These are phyloP conservation scores for Talaromyces marneffei DNA, from an alignment of 2,329 filamentous ascomycete species.

Conservation along the genomic window DNA sequence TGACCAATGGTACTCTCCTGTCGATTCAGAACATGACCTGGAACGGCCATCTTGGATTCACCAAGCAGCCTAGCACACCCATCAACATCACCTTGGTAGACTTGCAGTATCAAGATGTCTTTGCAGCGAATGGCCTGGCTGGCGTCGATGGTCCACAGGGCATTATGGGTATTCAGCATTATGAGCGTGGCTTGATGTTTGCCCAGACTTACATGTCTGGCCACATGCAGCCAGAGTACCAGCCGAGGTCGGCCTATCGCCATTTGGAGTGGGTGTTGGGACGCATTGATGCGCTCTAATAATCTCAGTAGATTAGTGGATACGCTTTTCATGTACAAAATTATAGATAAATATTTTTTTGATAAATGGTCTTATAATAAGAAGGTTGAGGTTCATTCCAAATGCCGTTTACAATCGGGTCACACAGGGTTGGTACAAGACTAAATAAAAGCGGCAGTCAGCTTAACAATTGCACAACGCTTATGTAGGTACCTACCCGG, in stretches of 20 bases:
- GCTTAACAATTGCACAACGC: too few relatives aligned
- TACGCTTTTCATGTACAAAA: background rate
- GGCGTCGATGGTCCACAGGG: constrained; percentile 62
- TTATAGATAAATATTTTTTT: background rate
- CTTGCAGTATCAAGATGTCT: constrained; percentile 49
- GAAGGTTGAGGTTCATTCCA: background rate
- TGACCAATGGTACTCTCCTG: constrained; percentile 64
- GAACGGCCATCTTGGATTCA: constrained; percentile 66
- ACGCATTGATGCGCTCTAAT: constrained; percentile 16
- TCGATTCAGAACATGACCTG: constrained; percentile 78
- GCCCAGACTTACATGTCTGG: constrained; percentile 40
- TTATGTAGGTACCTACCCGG: too few relatives aligned
- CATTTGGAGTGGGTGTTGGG: constrained; percentile 48
- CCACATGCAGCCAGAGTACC: constrained; percentile 54
- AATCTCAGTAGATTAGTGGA: background rate
- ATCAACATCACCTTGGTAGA: constrained; percentile 36
- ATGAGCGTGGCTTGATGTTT: constrained; percentile 70
- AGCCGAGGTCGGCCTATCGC: constrained; percentile 61
- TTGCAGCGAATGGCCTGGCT: constrained; percentile 53
- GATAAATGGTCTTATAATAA: background rate
- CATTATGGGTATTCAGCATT: constrained; percentile 63
- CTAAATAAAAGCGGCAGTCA: too few relatives aligned
- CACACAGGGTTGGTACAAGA: too few relatives aligned
- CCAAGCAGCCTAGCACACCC: constrained; percentile 45
- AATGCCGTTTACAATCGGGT: too few relatives aligned